Evolutionary conservation across 176 grass and related monocot genomes (phyloP).

Genomic region (Hordeum marinum): DNA sequence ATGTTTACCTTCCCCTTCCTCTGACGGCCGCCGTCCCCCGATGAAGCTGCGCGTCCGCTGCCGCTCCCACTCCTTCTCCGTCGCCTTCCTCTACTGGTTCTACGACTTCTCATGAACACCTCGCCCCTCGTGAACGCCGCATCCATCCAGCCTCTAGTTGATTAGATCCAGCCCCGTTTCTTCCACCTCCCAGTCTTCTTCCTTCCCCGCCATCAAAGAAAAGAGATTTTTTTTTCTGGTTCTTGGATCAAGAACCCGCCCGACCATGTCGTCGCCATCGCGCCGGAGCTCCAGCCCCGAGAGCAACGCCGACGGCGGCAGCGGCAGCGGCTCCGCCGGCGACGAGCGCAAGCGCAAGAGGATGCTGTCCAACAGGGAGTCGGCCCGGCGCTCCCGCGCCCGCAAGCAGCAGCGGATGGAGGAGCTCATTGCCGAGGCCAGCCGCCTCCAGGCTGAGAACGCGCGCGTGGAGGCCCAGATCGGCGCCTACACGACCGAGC

Average conservation of each 20-base stretch:
- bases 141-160: background rate
- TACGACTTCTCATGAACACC: conserved; percentile 77
- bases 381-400: conserved; percentile 54
- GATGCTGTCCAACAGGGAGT: conserved; percentile 83
- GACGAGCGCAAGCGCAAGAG: conserved; percentile 75
- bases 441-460: conserved; percentile 51
- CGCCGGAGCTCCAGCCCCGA: conserved; percentile 49
- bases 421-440: conserved; percentile 46
- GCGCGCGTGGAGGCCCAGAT: conserved; percentile 27
- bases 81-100: conserved; percentile 82
- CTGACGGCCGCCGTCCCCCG: conserved; percentile 33
- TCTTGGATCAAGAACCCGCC: background rate
- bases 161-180: background rate
- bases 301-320: conserved; percentile 18
- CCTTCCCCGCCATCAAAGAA: background rate
- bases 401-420: conserved; percentile 66
- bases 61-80: conserved; percentile 75
- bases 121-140: background rate
- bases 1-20: conserved; percentile 39
- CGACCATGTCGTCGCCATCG: conserved; percentile 36
- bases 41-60: conserved; percentile 49
- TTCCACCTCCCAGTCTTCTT: background rate
- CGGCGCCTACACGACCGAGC: conserved; percentile 16
- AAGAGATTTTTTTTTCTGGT: background rate
- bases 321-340: background rate